Base-by-base conservation (phyloP, 305 asterid species). In the Plantago lanceolata region DNA sequence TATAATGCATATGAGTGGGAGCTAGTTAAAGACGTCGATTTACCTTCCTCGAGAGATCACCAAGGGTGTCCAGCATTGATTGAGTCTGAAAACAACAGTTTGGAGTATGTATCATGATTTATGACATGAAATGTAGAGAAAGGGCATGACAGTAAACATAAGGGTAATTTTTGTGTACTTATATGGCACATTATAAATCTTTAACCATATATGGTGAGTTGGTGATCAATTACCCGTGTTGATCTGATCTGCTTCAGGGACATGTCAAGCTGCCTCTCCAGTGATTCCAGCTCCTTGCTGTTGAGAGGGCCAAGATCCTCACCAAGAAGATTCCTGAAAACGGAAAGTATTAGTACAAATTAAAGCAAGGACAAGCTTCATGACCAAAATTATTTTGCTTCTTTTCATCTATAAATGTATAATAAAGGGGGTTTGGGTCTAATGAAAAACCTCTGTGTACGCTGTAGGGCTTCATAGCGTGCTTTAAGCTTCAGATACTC, bases 191-290 rank as follows among this genome's bases (percentile, higher is more conserved):
- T 33, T 35, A 59, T 19, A n/a, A n/a, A n/a, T n/a, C n/a, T n/a
- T n/a, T 19, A 40, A 8, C 17, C 21, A 33, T 52, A 20, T 21
- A 29, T n/a, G n/a, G n/a, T n/a, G n/a, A n/a, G n/a, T 28, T 0
- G 33, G 33, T 20, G 43, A 18, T 33, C 20, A 16, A 54, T 20
- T 83, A 92, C 96, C 82, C 97, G 73, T 40, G 96, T 89, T 66
- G 94, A 88, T 85, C 99, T 78, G 76, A 89, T 89, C 76, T 89
- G 96, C 84, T 90, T 93, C 33, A 93, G 82, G 4, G 99, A 89
- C 86, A 81, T 75, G 61, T 93, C 95, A 58, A 93, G 97, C 68
- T 93, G 97, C 69, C 87, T 82, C 71, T 93, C 97, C 33, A 89
- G 87, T 44, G 96, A 84, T 71, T 92, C 96, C 48, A 92, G 98